phyloP scores from a whole-genome alignment of 2,329 filamentous ascomycete species.

The Ophiostoma sp. region DNA sequence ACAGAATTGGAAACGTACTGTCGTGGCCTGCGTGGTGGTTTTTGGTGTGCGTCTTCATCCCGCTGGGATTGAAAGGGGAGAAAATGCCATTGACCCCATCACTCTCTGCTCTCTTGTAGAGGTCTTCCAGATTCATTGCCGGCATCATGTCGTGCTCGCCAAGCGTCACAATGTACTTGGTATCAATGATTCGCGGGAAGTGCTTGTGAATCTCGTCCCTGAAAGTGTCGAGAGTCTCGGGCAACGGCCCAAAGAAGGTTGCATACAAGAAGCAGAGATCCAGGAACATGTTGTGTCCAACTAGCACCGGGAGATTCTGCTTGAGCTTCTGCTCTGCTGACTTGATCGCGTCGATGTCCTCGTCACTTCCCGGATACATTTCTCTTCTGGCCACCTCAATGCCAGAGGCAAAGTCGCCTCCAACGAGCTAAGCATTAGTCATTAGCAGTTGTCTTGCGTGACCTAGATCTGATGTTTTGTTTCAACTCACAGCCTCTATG shows the following conservation, averaged over 20 bases:
- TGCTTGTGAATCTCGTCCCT: slow-evolving; percentile 43
- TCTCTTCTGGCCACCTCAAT: slow-evolving; percentile 11
- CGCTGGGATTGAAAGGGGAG: not conserved
- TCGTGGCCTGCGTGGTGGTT: slow-evolving; percentile 17
- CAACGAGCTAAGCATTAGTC: slow-evolving; percentile 28
- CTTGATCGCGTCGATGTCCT: slow-evolving; percentile 22
- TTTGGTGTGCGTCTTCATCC: slow-evolving; percentile 18
- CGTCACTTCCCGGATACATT: not conserved
- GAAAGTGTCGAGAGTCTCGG: slow-evolving; percentile 51
- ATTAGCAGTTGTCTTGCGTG: not conserved
- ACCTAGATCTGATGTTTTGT: not conserved
- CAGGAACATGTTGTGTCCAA: slow-evolving; percentile 61
- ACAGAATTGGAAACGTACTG: not conserved
- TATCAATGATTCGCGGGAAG: slow-evolving; percentile 51
- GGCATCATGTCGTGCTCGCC: slow-evolving; percentile 70
- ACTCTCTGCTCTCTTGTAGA: slow-evolving; percentile 18
- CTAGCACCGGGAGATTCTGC: slow-evolving; percentile 39
- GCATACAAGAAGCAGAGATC: slow-evolving; percentile 60
- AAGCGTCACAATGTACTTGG: slow-evolving; percentile 69
- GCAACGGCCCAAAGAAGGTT: slow-evolving; percentile 56
- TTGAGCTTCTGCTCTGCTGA: slow-evolving; percentile 33
- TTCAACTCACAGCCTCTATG: slow-evolving; percentile 32
- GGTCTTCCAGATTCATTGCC: slow-evolving; percentile 25
- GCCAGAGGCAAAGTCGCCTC: slow-evolving; percentile 30
- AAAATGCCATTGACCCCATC: not conserved